Conservation (phyloP, 225 moss, liverwort and hornwort genomes). For the Climacium dendroides region DNA sequence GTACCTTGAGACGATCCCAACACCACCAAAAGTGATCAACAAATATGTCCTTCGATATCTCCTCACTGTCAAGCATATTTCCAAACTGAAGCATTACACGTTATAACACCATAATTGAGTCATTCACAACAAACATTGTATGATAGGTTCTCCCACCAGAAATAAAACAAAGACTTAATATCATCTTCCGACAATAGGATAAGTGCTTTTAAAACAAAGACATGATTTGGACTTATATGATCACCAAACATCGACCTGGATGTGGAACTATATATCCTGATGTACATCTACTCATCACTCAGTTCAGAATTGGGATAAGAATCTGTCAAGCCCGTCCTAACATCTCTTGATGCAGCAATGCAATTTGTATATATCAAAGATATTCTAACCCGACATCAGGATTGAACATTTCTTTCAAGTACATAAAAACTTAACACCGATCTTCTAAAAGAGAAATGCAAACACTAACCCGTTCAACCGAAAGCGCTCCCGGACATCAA, state of each 20-base stretch:
- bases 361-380: neutral
- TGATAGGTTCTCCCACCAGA: neutral
- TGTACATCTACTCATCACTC: neutral
- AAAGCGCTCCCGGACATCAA: constrained; percentile 87
- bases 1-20: constrained; percentile 85
- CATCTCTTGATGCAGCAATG: neutral
- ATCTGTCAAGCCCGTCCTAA: neutral
- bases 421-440: neutral
- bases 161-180: neutral
- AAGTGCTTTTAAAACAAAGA: neutral
- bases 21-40: constrained; percentile 84
- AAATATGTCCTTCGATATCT: constrained; percentile 62
- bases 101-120: neutral
- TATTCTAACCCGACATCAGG: neutral
- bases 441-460: neutral
- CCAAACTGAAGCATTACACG: neutral
- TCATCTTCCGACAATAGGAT: neutral
- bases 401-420: neutral
- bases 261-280: neutral
- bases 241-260: neutral
- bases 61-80: constrained; percentile 31
- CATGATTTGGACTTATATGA: neutral
- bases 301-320: neutral
- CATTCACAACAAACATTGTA: neutral
- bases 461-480: constrained; percentile 82